These are phyloP conservation scores for Boletus smithii DNA, from an alignment of 1,284 basidiomycete genomes.

Conservation along the genomic window DNA sequence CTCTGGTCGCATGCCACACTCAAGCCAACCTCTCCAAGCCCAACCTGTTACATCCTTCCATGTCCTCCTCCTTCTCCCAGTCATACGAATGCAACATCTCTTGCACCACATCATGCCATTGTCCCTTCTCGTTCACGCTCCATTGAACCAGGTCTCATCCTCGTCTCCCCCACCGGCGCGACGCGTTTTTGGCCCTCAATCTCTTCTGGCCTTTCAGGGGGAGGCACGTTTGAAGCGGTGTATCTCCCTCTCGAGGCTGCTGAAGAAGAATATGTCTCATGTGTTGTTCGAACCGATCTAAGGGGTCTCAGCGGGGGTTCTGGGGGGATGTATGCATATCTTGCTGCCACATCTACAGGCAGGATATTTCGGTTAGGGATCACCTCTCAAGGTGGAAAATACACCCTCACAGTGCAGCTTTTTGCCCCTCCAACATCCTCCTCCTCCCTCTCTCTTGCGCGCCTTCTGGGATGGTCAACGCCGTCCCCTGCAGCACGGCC, in stretches of 20 bases:
- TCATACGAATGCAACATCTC: slow-evolving; percentile 42
- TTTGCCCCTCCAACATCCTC: slow-evolving; percentile 56
- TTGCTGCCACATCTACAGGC: slow-evolving; percentile 65
- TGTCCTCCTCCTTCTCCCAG: slow-evolving; percentile 44
- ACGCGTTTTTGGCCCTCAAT: slow-evolving; percentile 80
- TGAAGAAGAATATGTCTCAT: slow-evolving; percentile 60
- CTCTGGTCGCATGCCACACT: slow-evolving; percentile 75
- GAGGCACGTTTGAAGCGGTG: slow-evolving; percentile 57
- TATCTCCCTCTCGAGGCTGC: slow-evolving; percentile 45
- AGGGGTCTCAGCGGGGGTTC: slow-evolving; percentile 26
- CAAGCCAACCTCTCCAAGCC: slow-evolving; percentile 35
- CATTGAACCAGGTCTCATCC: slow-evolving; percentile 70
- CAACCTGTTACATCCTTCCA: slow-evolving; percentile 80
- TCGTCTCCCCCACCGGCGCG: slow-evolving; percentile 61
- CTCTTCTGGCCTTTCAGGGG: slow-evolving; percentile 77
- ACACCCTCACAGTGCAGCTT: slow-evolving; percentile 51
- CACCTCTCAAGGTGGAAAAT: slow-evolving; percentile 64
- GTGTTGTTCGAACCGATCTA: slow-evolving; percentile 62
- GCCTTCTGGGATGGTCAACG: slow-evolving; percentile 55
- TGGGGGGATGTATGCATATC: slow-evolving; percentile 36
- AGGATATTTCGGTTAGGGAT: slow-evolving; percentile 62
- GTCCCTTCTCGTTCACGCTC: slow-evolving; percentile 61
- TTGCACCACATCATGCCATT: slow-evolving; percentile 58
- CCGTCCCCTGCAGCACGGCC: slow-evolving; percentile 27
- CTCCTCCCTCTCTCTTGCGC: slow-evolving; percentile 50